Conservation (phyloP, 2,329 filamentous ascomycete genomes). For the Phialophora expanda region DNA sequence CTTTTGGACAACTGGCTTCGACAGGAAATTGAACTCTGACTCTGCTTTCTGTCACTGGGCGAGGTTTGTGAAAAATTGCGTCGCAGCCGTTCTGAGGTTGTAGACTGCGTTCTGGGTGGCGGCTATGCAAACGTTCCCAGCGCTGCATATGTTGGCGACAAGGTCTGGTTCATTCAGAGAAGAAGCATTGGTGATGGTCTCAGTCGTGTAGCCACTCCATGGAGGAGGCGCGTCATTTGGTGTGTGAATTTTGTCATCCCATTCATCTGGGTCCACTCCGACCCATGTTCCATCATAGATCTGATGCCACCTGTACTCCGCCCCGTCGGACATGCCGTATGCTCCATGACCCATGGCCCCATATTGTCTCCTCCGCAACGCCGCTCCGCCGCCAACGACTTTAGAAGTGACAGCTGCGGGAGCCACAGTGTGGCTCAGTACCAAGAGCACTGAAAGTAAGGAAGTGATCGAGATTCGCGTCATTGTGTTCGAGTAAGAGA, state of each 20-base stretch:
- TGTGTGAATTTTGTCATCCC: not conserved
- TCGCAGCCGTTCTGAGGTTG: constrained; percentile 2
- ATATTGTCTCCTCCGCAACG: not conserved
- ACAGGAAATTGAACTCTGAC: not conserved
- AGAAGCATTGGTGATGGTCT: not conserved
- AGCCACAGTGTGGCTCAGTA: not conserved
- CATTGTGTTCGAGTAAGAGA: not conserved
- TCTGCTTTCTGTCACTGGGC: not conserved
- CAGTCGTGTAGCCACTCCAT: not conserved
- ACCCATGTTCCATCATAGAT: constrained; percentile 9
- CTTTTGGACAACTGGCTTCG: not conserved
- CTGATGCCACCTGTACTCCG: constrained; percentile 9
- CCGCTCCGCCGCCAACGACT: not conserved
- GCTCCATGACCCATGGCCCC: constrained; percentile 3
- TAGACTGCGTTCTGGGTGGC: constrained; percentile 2
- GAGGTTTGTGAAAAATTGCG: constrained; percentile 2
- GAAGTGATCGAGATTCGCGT: not conserved
- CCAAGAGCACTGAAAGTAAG: not conserved
- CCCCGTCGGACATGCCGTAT: constrained; percentile 6
- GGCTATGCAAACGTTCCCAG: not conserved
- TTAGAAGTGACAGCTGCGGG: not conserved
- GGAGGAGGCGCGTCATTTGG: constrained; percentile 3
- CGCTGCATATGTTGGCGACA: constrained; percentile 3
- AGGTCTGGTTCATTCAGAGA: not conserved
- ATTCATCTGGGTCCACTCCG: constrained; percentile 5